Percentiles rank a stretch among this genome's conserved stretches.
Evolutionary conservation across 2,329 filamentous ascomycete genomes (phyloP).

Genomic region (Ascomycota sp.): DNA sequence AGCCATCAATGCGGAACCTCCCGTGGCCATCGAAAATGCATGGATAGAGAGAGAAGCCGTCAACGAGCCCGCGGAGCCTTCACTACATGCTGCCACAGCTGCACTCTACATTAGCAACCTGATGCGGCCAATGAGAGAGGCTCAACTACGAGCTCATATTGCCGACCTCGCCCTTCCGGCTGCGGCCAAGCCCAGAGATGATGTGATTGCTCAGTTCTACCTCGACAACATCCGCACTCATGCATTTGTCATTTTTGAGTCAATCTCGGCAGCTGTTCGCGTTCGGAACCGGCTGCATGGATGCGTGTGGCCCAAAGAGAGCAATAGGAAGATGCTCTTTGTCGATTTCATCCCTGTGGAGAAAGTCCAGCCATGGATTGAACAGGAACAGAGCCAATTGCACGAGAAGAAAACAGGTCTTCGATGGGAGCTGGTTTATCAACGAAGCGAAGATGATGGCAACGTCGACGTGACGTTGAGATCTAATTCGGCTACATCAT

Average conservation of each 20-base stretch:
- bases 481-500: conserved; percentile 1
- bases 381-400: conserved; percentile 35
- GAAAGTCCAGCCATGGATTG: conserved; percentile 53
- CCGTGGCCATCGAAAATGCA: conserved; percentile 2
- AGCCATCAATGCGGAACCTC: conserved; percentile 1
- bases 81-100: conserved; percentile 50
- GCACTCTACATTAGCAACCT: conserved; percentile 80
- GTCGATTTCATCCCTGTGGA: conserved; percentile 77
- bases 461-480: conserved; percentile 22
- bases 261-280: conserved; percentile 48
- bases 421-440: conserved; percentile 58
- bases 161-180: conserved; percentile 43
- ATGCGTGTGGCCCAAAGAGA: conserved; percentile 70
- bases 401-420: conserved; percentile 19
- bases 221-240: conserved; percentile 77
- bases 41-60: conserved; percentile 13
- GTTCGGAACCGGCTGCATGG: conserved; percentile 61
- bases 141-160: conserved; percentile 48
- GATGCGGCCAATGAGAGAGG: conserved; percentile 63
- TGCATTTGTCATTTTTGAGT: conserved; percentile 57
- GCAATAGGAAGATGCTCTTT: conserved; percentile 63
- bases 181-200: conserved; percentile 26
- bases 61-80: conserved; percentile 24
- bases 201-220: conserved; percentile 45
- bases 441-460: conserved; percentile 29